Conservation (phyloP, 148 eudicot genomes). For the Arbutus unedo region DNA sequence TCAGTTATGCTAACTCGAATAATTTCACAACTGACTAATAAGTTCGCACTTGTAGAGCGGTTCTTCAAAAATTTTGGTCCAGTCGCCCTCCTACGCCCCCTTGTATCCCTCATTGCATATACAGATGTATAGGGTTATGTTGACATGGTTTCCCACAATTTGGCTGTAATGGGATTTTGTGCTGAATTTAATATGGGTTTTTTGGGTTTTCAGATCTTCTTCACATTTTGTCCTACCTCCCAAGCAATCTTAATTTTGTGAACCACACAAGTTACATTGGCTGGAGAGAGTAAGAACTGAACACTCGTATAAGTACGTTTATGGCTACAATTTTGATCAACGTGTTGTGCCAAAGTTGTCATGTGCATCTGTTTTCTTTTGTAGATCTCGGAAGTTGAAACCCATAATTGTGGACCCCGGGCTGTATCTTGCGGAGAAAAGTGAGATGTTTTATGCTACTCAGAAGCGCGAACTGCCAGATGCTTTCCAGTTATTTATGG, state of each 20-base stretch:
- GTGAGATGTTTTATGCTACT: conserved; percentile 64
- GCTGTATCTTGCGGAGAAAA: conserved; percentile 55
- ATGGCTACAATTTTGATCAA: background rate
- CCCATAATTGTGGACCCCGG: conserved; percentile 86
- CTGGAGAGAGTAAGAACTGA: conserved; percentile 71
- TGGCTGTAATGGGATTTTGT: background rate
- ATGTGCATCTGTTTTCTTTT: conserved; percentile 15
- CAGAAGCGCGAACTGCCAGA: conserved; percentile 69
- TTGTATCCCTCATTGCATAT: no score
- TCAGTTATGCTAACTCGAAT: no score
- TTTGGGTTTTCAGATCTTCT: conserved; percentile 69
- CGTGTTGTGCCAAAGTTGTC: background rate
- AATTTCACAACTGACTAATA: no score
- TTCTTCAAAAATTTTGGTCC: no score
- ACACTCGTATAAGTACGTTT: background rate
- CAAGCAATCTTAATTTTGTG: conserved; percentile 83
- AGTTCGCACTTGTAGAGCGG: no score
- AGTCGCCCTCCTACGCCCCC: no score
- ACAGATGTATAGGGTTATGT: background rate
- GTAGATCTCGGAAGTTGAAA: conserved; percentile 71
- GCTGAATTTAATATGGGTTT: background rate
- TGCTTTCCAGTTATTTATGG: conserved; percentile 74
- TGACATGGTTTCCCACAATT: background rate
- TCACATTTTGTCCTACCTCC: conserved; percentile 81
- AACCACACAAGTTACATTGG: conserved; percentile 93